phyloP scores from a whole-genome alignment of 78 protist species.

The Cavenderia fasciculata region DNA sequence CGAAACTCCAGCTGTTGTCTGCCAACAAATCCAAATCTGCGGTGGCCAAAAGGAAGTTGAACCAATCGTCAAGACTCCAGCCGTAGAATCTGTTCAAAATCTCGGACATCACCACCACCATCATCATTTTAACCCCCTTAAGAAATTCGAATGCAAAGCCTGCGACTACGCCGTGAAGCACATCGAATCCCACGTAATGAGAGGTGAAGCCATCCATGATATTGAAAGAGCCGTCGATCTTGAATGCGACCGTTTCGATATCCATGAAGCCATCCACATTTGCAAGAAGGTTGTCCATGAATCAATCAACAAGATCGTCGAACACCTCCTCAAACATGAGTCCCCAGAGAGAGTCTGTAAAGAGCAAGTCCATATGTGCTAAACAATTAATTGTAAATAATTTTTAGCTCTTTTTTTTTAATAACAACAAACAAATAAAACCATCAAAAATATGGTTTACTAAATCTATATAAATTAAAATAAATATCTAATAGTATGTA shows the following conservation, averaged over 20 bases:
- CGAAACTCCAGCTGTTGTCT: neutral
- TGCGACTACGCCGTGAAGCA: neutral
- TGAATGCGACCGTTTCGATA: neutral
- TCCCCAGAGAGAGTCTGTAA: neutral
- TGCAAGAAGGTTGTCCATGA: slow-evolving; percentile 1
- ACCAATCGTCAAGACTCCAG: neutral
- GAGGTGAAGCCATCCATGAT: neutral
- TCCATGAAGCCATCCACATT: neutral
- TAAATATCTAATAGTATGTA: too few relatives aligned
- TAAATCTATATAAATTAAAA: too few relatives aligned
- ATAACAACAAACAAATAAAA: too few relatives aligned
- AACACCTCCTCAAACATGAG: neutral
- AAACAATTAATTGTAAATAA: neutral
- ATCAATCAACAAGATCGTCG: neutral
- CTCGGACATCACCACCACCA: slow-evolving; percentile 15
- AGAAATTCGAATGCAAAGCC: slow-evolving; percentile 9
- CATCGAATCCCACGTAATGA: neutral
- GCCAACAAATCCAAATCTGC: neutral
- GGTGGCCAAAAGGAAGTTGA: neutral
- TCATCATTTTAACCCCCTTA: too few relatives aligned
- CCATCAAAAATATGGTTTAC: too few relatives aligned
- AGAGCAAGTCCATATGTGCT: neutral
- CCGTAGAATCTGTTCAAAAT: neutral
- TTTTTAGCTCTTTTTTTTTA: neutral
- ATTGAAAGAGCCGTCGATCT: neutral